These are phyloP conservation scores for Pyricularia grisea DNA, from an alignment of 2,329 filamentous ascomycete genomes.

Conservation along the genomic window DNA sequence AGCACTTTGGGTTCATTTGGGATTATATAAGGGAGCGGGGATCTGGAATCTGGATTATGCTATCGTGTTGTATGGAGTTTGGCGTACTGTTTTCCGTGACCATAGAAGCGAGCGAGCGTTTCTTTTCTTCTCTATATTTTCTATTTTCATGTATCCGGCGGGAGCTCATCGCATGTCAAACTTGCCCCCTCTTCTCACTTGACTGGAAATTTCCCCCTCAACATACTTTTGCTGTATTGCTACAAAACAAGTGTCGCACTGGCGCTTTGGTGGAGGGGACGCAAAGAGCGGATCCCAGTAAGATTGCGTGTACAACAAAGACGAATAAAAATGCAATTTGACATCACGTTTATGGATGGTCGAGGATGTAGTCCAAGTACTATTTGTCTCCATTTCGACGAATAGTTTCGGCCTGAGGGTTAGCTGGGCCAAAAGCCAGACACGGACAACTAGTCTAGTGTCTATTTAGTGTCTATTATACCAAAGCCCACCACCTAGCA, in stretches of 20 bases:
- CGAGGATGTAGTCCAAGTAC: no score
- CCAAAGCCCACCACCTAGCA: not conserved
- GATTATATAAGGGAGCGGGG: not conserved
- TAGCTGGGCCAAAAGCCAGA: no score
- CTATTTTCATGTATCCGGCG: not conserved
- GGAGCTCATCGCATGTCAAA: not conserved
- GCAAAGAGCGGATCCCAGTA: not conserved
- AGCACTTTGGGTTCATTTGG: not conserved
- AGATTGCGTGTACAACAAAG: not conserved
- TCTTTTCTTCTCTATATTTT: not conserved
- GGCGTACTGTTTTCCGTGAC: not conserved
- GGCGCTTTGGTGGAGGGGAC: not conserved
- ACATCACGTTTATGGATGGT: no score
- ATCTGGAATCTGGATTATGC: not conserved
- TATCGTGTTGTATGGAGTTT: not conserved
- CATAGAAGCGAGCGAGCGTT: not conserved
- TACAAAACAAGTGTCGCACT: not conserved
- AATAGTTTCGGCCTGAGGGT: no score
- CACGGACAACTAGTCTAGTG: no score
- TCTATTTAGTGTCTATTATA: no score
- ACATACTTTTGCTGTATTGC: not conserved
- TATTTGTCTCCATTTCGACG: no score
- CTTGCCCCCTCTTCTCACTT: not conserved
- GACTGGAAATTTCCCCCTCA: not conserved
- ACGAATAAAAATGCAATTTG: not conserved